phyloP scores from a whole-genome alignment of 1,284 basidiomycete genomes.

The Anthracocystis setariae region DNA sequence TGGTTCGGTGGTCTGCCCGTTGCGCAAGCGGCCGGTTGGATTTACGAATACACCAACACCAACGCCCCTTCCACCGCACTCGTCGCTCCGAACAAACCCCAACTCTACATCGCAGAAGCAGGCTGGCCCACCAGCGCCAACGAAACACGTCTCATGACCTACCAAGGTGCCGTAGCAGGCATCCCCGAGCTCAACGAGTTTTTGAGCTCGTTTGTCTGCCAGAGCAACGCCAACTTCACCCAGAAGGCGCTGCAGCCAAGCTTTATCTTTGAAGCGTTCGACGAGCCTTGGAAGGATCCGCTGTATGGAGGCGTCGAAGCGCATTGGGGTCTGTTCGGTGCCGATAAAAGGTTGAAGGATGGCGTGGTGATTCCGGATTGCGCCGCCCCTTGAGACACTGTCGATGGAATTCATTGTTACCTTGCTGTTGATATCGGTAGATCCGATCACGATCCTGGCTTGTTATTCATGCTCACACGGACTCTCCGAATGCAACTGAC shows the following conservation, averaged over 20 bases:
- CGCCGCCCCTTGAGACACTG: slow-evolving; percentile 45
- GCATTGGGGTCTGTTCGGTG: slow-evolving; percentile 59
- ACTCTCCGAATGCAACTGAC: not conserved
- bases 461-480: not conserved
- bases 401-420: too few relatives aligned
- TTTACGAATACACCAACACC: slow-evolving; percentile 75
- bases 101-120: slow-evolving; percentile 83
- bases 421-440: too few relatives aligned
- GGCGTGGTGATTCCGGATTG: slow-evolving; percentile 70
- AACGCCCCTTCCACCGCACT: slow-evolving; percentile 69
- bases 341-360: slow-evolving; percentile 47
- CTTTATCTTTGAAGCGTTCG: slow-evolving; percentile 75
- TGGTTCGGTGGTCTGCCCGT: slow-evolving; percentile 76
- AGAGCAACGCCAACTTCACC: slow-evolving; percentile 81
- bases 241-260: slow-evolving; percentile 71
- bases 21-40: slow-evolving; percentile 77
- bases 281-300: slow-evolving; percentile 83
- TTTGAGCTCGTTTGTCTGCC: slow-evolving; percentile 85
- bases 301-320: slow-evolving; percentile 86
- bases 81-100: slow-evolving; percentile 74
- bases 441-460: too few relatives aligned
- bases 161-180: slow-evolving; percentile 47
- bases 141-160: slow-evolving; percentile 30
- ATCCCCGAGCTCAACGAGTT: slow-evolving; percentile 70
- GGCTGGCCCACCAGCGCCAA: slow-evolving; percentile 84